Evolutionary conservation across 495 filamentous ascomycete species (phyloP).

Genomic region (Paragyromitra xinjiangensis): DNA sequence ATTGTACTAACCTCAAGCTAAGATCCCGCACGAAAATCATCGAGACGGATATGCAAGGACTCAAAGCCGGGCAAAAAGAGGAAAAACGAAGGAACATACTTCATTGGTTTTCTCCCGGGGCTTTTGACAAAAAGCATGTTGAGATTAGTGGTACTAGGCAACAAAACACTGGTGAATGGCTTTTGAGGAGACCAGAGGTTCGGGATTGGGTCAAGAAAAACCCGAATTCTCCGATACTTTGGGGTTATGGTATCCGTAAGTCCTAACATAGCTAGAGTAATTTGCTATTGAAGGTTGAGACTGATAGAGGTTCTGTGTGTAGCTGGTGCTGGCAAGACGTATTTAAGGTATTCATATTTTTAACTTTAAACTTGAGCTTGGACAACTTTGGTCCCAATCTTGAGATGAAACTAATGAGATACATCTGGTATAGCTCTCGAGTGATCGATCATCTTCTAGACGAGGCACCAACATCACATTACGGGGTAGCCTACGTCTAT

Average conservation of each 20-base stretch:
- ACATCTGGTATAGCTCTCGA: background rate
- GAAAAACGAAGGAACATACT: constrained; percentile 16
- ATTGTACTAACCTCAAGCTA: background rate
- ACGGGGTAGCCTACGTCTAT: constrained; percentile 19
- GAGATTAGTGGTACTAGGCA: constrained; percentile 25
- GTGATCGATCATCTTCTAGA: constrained; percentile 26
- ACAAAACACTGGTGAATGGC: constrained; percentile 27
- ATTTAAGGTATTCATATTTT: too few relatives aligned
- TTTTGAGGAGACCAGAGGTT: constrained; percentile 18
- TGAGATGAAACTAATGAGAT: too few relatives aligned
- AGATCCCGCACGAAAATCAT: constrained; percentile 3
- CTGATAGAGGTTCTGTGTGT: too few relatives aligned
- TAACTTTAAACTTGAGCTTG: too few relatives aligned
- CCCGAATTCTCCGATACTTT: constrained; percentile 1
- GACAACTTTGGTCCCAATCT: too few relatives aligned
- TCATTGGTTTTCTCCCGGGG: constrained; percentile 9
- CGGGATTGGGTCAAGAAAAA: constrained; percentile 15
- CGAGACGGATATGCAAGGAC: background rate
- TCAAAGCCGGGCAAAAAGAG: background rate
- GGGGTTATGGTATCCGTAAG: constrained; percentile 35
- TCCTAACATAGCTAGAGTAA: background rate
- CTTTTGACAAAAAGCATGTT: constrained; percentile 20
- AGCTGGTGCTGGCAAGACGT: too few relatives aligned
- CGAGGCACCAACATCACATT: background rate
- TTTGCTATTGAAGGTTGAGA: background rate